Percentiles rank a stretch among this genome's conserved stretches.
These are phyloP conservation scores for Zasmidium angulare DNA, from an alignment of 2,329 filamentous ascomycete species.

Conservation along the genomic window DNA sequence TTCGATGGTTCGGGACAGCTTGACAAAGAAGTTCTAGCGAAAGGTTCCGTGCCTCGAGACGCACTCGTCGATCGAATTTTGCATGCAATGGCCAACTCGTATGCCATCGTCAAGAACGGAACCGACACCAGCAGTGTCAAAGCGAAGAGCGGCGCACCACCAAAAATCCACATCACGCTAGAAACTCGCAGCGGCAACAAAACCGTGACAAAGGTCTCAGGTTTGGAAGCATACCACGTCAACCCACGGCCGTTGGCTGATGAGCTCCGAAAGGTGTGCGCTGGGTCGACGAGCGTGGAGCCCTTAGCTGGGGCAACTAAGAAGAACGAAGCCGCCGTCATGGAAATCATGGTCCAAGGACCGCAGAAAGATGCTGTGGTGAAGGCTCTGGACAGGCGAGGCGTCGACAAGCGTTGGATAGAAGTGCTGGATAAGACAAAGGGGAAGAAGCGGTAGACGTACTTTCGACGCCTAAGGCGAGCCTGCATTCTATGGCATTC, in stretches of 20 bases:
- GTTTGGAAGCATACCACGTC: constrained; percentile 62
- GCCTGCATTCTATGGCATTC: too few relatives aligned
- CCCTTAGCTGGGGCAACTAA: constrained; percentile 60
- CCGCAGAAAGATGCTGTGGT: constrained; percentile 63
- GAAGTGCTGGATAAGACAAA: constrained; percentile 68
- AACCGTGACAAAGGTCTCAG: constrained; percentile 62
- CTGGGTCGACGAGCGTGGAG: constrained; percentile 65
- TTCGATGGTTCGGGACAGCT: constrained; percentile 54
- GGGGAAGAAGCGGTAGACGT: constrained; percentile 56
- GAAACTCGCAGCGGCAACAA: constrained; percentile 68
- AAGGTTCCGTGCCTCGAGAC: constrained; percentile 60
- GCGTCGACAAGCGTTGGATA: constrained; percentile 60
- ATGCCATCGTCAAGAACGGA: constrained; percentile 55
- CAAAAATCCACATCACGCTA: constrained; percentile 59
- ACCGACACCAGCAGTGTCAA: constrained; percentile 50
- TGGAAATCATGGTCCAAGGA: constrained; percentile 69
- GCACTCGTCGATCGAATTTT: constrained; percentile 60
- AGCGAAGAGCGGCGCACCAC: constrained; percentile 60
- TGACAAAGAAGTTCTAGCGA: constrained; percentile 58
- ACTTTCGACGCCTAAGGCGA: too few relatives aligned
- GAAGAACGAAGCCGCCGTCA: constrained; percentile 60
- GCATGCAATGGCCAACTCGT: constrained; percentile 56
- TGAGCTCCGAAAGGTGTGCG: constrained; percentile 66
- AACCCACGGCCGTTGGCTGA: constrained; percentile 61
- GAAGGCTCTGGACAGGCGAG: constrained; percentile 59